Evolutionary conservation across 106 monocot species (phyloP).

Genomic region (Alisma plantagoaquatica): DNA sequence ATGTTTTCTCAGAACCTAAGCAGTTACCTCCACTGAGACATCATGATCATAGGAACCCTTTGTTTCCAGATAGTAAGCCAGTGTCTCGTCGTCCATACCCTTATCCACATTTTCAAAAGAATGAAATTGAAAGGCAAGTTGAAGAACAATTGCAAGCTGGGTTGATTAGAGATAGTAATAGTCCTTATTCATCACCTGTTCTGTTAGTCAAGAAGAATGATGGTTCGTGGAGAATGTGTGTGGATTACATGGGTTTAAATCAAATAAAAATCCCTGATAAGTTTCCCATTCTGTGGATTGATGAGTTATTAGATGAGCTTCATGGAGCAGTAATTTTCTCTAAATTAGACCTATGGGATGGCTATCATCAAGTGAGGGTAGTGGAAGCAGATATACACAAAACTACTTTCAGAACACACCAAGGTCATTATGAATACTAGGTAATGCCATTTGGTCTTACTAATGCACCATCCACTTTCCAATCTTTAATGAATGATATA

Average conservation of each 20-base stretch:
- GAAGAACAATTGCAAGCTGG: not conserved
- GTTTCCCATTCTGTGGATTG: not conserved
- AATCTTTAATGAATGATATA: not conserved
- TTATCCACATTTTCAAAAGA: not conserved
- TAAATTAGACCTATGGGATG: not conserved
- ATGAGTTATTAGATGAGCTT: slow-evolving; percentile 1
- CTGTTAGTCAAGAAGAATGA: not conserved
- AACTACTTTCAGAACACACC: not conserved
- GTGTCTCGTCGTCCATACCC: not conserved
- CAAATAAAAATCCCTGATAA: not conserved
- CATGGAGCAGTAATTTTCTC: not conserved
- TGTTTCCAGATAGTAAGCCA: not conserved
- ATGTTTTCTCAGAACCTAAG: not conserved
- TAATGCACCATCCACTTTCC: slow-evolving; percentile 2
- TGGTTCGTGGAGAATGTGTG: not conserved
- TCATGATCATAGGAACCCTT: not conserved
- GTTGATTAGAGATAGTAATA: not conserved
- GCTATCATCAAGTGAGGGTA: not conserved
- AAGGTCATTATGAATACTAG: not conserved
- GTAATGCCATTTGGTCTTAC: not conserved
- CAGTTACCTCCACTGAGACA: not conserved
- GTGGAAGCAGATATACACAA: not conserved
- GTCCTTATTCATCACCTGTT: not conserved
- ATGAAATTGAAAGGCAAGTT: not conserved
- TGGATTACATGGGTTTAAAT: slow-evolving; percentile 1